phyloP scores from a whole-genome alignment of 441 rosid genomes.

The Sinapis alba region DNA sequence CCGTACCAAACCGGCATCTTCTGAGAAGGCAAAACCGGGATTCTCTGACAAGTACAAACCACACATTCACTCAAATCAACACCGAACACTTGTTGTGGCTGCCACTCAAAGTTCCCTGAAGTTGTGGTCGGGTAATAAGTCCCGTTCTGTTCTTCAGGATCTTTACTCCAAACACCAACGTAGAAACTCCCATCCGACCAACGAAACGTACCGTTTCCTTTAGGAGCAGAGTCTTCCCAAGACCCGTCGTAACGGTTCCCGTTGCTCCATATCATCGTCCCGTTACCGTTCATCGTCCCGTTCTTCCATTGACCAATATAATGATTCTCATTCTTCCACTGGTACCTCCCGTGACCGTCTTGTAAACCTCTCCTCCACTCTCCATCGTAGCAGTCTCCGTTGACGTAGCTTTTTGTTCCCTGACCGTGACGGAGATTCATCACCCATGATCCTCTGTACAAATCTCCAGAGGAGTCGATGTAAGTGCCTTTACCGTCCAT shows the following conservation, averaged over 20 bases:
- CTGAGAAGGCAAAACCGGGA: constrained; percentile 75
- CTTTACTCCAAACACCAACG: constrained; percentile 90
- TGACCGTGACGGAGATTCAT: constrained; percentile 93
- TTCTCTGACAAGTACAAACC: constrained; percentile 60
- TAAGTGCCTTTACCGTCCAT: constrained; percentile 94
- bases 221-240: constrained; percentile 91
- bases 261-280: constrained; percentile 77
- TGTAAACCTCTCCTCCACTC: constrained; percentile 87
- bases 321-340: constrained; percentile 78
- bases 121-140: constrained; percentile 77
- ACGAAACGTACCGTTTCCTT: constrained; percentile 80
- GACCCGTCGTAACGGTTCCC: constrained; percentile 90
- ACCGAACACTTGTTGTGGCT: constrained; percentile 66
- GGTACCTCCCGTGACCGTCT: constrained; percentile 92
- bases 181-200: constrained; percentile 83
- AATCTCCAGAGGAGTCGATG: constrained; percentile 65
- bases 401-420: constrained; percentile 64
- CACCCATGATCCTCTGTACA: constrained; percentile 81
- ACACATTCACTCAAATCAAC: constrained; percentile 58
- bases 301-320: constrained; percentile 86
- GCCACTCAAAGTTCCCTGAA: constrained; percentile 65
- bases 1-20: constrained; percentile 65
- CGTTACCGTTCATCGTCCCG: constrained; percentile 79
- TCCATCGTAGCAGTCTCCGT: constrained; percentile 84
- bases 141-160: constrained; percentile 71